A percentile compares a stretch with the other conserved stretches of the same genome.
These are phyloP conservation scores for Bipolaris zeicola DNA, from an alignment of 2,329 filamentous ascomycete genomes.

Conservation along the genomic window DNA sequence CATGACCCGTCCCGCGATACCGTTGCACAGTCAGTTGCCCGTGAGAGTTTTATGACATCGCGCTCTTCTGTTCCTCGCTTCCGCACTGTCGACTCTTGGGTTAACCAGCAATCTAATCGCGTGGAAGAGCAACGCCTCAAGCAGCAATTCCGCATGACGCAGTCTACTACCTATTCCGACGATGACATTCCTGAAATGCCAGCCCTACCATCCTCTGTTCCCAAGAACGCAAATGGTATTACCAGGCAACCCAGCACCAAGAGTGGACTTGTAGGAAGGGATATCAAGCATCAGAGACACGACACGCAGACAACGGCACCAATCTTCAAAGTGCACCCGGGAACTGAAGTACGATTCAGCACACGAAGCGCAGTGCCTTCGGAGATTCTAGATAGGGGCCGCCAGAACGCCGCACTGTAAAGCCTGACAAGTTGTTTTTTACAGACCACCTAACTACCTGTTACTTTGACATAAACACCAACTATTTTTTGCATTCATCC, in stretches of 20 bases:
- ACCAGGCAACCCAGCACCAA: constrained; percentile 13
- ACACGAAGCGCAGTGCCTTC: constrained; percentile 46
- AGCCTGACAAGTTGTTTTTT: background rate
- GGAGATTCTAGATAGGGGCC: constrained; percentile 45
- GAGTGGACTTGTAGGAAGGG: constrained; percentile 36
- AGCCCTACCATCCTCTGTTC: constrained; percentile 21
- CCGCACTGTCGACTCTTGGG: constrained; percentile 50
- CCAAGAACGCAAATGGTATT: constrained; percentile 31
- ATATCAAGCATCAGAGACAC: constrained; percentile 43
- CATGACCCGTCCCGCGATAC: constrained; percentile 40
- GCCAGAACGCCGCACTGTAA: constrained; percentile 29
- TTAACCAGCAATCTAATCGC: constrained; percentile 47
- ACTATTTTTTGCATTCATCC: constrained; percentile 2
- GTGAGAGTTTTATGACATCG: constrained; percentile 46
- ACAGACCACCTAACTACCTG: background rate
- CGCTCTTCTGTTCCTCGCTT: constrained; percentile 48
- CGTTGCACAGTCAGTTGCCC: constrained; percentile 27
- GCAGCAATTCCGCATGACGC: constrained; percentile 43
- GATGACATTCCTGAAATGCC: constrained; percentile 26
- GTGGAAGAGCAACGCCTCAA: constrained; percentile 45
- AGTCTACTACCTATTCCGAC: constrained; percentile 33
- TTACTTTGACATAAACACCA: background rate
- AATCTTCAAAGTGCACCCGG: constrained; percentile 49
- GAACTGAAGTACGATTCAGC: constrained; percentile 48
- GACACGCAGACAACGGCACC: constrained; percentile 49